These are phyloP conservation scores for Teratosphaeria zuluensis DNA, from an alignment of 2,329 filamentous ascomycete genomes.

Conservation along the genomic window DNA sequence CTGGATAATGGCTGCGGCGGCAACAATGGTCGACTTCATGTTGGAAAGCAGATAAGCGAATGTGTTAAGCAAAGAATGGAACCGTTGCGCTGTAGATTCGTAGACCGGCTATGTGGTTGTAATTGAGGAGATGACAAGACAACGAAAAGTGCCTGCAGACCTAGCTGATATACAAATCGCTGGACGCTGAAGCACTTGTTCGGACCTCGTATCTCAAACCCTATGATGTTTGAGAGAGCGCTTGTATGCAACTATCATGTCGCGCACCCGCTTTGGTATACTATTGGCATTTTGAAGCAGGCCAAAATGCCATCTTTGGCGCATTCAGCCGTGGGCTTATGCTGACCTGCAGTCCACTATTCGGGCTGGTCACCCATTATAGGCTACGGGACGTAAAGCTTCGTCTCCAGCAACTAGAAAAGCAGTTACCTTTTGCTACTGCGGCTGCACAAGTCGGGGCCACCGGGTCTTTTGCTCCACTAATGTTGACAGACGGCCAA, in stretches of 20 bases:
- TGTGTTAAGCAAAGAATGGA: not conserved
- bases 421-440: not conserved
- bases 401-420: not conserved
- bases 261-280: not conserved
- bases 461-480: not conserved
- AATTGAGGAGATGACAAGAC: not conserved
- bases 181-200: not conserved
- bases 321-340: not conserved
- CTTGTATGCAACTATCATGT: not conserved
- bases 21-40: slow-evolving; percentile 8
- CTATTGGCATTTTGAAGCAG: not conserved
- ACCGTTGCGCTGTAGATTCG: not conserved
- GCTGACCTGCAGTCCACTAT: not conserved
- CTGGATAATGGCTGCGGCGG: slow-evolving; percentile 9
- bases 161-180: not conserved
- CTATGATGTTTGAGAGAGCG: not conserved
- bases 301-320: not conserved
- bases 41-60: not conserved
- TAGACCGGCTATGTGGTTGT: not conserved
- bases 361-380: not conserved
- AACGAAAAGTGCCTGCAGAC: not conserved
- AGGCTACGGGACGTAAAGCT: not conserved
- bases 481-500: not conserved
- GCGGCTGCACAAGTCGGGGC: not conserved
- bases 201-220: not conserved